These are phyloP conservation scores for Hypholoma fasciculare DNA, from an alignment of 768 basidiomycete genomes.

Conservation along the genomic window DNA sequence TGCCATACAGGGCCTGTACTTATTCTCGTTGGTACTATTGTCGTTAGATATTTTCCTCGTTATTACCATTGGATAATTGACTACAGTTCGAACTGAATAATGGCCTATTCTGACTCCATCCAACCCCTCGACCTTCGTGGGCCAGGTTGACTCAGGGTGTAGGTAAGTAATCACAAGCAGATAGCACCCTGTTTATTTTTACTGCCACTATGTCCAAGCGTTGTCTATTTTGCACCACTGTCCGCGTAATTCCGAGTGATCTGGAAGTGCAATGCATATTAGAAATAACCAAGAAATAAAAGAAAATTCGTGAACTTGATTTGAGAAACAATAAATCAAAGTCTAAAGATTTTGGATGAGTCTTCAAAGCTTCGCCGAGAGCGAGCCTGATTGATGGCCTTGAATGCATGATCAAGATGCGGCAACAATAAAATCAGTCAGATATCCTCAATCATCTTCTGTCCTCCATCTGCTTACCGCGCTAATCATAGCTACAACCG, in stretches of 20 bases:
- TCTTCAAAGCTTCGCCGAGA: no score
- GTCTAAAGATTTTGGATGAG: not conserved
- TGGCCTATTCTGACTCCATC: no score
- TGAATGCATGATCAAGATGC: slow-evolving; percentile 5
- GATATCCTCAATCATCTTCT: slow-evolving; percentile 3
- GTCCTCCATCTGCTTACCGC: slow-evolving; percentile 3
- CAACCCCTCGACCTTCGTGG: not conserved
- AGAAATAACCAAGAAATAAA: no score
- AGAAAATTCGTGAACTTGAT: not conserved
- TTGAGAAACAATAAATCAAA: not conserved
- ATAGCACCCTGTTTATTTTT: not conserved
- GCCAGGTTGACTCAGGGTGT: not conserved
- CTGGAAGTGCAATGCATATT: no score
- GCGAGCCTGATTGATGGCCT: slow-evolving; percentile 4
- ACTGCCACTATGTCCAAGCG: not conserved
- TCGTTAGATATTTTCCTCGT: not conserved
- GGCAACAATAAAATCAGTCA: slow-evolving; percentile 6
- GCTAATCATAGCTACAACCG: slow-evolving; percentile 1
- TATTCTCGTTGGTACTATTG: not conserved
- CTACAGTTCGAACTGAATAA: no score
- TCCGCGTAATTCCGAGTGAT: no score
- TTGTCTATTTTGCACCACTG: no score
- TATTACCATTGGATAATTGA: no score
- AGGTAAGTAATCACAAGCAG: not conserved
- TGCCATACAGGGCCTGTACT: not conserved